Evolutionary conservation across 1,284 basidiomycete species (phyloP), one percentile per base, ranked within the genome.

Genomic region (Moesziomyces sp.): DNA sequence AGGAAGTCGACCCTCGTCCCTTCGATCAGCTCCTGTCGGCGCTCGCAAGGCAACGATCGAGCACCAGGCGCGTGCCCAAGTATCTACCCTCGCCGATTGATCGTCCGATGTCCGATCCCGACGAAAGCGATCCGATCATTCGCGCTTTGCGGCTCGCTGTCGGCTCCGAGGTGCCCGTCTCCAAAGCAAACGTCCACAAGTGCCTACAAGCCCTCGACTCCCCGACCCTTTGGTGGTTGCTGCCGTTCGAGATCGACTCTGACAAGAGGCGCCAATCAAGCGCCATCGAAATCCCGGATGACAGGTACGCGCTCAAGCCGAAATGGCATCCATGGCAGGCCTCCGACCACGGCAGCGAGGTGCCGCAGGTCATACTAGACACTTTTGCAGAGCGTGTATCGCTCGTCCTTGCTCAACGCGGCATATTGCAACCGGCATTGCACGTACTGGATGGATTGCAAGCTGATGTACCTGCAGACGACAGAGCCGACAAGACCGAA

Each of bases 281-380:
- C 16, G n/a, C 46, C 3, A 40, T 13, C 8, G 38, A 49, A 8
- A 52, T 42, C 3, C 55, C 54, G 0, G 61, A 68, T 26, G 65
- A 68, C 14, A 55, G 70, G 0, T 47, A 28, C 30, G 21, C 38
- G 21, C 51, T 74, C 51, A 58, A 47, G 38, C 9, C 55, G 9
- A 57, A 58, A 38, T 74, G 64, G 64, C 71, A 74, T 54, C 65
- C 65, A 11, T 74, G 71, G 71, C 65, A 74, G 38, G n/a, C 45
- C 2, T 55, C 54, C 10, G 13, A 51, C 16, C 47, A 60, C 16
- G 62, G 58, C 5, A 11, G 9, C 5, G 21, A 35, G 1, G 24
- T 74, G 26, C 58, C 65, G 2, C 30, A 54, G 21, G 52, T 62
- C 16, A 43, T 47, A 8, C 58, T 74, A 44, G 58, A 69, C 35